Evolutionary conservation across 805 yeast species (phyloP).

Genomic region (Starmerella roubikii): DNA sequence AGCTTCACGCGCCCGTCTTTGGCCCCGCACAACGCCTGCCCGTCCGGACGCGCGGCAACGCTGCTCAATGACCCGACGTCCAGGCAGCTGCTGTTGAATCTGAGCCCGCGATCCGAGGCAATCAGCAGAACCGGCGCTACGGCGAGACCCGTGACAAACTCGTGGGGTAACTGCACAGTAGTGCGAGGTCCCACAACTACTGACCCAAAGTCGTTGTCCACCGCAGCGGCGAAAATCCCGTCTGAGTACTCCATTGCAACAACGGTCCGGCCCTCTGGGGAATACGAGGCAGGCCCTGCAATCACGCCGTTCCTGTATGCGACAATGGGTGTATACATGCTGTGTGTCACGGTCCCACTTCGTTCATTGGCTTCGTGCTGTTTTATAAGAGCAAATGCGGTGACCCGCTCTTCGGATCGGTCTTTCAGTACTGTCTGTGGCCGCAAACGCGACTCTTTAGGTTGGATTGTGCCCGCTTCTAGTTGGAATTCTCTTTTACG

Average conservation of each 20-base stretch:
- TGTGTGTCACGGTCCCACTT: no score
- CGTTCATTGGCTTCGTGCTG: no score
- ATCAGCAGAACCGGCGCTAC: background rate
- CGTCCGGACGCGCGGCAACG: background rate
- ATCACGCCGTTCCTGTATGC: slow-evolving; percentile 10
- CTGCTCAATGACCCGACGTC: background rate
- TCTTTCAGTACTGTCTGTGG: background rate
- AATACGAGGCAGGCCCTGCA: background rate
- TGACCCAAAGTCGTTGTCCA: slow-evolving; percentile 7
- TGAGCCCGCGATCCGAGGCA: background rate
- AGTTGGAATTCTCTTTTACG: background rate
- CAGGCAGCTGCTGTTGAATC: background rate
- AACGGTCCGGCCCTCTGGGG: slow-evolving; percentile 5
- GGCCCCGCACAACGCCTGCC: background rate
- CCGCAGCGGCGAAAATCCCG: slow-evolving; percentile 5
- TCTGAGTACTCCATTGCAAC: background rate
- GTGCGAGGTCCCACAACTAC: background rate
- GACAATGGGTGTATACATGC: background rate
- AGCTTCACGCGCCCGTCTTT: background rate
- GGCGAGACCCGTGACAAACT: slow-evolving; percentile 4
- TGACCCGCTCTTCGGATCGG: background rate
- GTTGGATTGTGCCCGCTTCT: background rate
- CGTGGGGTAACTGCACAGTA: background rate
- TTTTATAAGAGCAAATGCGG: background rate
- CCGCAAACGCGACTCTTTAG: background rate